Base-by-base conservation (phyloP, 2,329 filamentous ascomycete species). In the Septoria petroselini region DNA sequence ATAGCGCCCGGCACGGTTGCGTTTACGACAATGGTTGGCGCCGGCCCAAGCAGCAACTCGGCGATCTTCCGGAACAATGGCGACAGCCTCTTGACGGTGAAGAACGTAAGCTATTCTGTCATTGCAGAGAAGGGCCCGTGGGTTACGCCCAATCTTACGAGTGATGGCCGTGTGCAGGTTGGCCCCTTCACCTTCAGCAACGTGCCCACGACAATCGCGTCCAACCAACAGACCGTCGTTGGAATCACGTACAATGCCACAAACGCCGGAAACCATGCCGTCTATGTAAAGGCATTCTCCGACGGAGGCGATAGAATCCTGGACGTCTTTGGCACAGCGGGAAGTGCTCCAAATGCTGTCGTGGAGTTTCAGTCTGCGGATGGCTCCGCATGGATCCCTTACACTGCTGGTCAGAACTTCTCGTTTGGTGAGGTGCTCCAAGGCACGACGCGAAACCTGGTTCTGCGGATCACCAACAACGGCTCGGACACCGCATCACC, bases 401-500 rank as follows among this genome's bases (percentile, higher is more conserved):
- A 50, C n/a, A 33, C 30, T 7, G 27, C 31, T 8, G 48, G 41
- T 17, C 41, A 45, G 29, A 50, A 50, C 14, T 50, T 50, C 9
- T 33, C 48, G 7, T 50, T 50, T 7, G 48, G 48, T 5, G 21
- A 50, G 8, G 48, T 50, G 8, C 31, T 38, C 11, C 33, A 37
- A 34, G 48, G 48, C 8, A 39, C 41, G 6, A 39, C 35, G 6
- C 41, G 48, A 3, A 44, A 34, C 14, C 11, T 50, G 14, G 15
- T 44, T 7, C 15, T 50, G 42, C 48, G 48, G 2, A 40, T 50
- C 7, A 50, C 48, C 3, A 50, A 50, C 34, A 50, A 50, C n/a
- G 48, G 48, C 21, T 50, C 48, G 7, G 21, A 19, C 18, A 34
- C 48, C 9, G 41, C 48, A n/a, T 50, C 48, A n/a, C 48, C 41